A percentile compares a stretch with the other conserved stretches of the same genome.
phyloP scores from a whole-genome alignment of 352 stramenopile species.

The Globisporangium paddicum region DNA sequence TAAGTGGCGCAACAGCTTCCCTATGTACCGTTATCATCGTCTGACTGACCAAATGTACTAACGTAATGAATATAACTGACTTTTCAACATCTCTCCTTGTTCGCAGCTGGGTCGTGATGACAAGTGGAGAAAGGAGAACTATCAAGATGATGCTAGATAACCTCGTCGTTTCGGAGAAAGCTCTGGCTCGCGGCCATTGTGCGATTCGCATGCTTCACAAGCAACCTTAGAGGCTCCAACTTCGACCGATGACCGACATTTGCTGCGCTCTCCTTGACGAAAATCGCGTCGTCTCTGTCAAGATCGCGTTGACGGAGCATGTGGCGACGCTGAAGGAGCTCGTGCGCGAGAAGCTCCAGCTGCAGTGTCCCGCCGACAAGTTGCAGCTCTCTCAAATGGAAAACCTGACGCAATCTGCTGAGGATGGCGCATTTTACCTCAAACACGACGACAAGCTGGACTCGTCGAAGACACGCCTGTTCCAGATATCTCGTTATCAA shows the following conservation, averaged over 20 bases:
- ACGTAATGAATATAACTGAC: not conserved
- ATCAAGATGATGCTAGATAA: too few species aligned
- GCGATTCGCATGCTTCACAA: too few species aligned
- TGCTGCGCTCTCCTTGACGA: not conserved
- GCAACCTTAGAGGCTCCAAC: too few species aligned
- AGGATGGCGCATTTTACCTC: not conserved
- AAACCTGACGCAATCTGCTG: not conserved
- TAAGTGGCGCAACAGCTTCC: constrained; percentile 12
- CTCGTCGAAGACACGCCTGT: not conserved
- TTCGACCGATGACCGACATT: not conserved
- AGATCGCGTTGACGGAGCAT: not conserved
- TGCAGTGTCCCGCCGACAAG: not conserved
- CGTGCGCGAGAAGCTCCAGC: not conserved
- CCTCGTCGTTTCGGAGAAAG: too few species aligned
- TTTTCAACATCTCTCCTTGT: not conserved
- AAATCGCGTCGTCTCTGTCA: not conserved
- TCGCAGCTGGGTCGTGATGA: not conserved
- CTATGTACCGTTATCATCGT: too few species aligned
- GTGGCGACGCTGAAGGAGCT: not conserved
- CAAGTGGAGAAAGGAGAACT: too few species aligned
- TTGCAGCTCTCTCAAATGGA: not conserved
- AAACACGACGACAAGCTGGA: not conserved
- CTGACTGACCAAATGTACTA: not conserved
- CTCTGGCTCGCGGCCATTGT: too few species aligned
- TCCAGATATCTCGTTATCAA: not conserved